These are phyloP conservation scores for Naganishia sp. DNA, from an alignment of 1,284 basidiomycete genomes.

Conservation along the genomic window DNA sequence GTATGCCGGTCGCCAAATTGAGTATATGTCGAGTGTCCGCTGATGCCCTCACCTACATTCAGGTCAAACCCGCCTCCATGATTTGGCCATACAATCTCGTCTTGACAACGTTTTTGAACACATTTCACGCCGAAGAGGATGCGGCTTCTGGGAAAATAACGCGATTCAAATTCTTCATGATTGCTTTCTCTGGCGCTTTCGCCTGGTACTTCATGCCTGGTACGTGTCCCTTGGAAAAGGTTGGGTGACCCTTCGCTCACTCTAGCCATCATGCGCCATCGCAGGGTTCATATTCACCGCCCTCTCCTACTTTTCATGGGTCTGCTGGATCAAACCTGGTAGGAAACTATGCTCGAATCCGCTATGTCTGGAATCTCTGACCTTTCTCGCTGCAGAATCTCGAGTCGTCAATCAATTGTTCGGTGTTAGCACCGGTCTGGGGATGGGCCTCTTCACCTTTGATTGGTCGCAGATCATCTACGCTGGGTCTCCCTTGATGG, in stretches of 20 bases:
- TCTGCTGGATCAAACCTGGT: conserved; percentile 88
- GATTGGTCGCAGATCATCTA: conserved; percentile 93
- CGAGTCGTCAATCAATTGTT: conserved; percentile 90
- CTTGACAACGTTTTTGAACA: conserved; percentile 87
- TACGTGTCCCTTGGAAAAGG: conserved; percentile 48
- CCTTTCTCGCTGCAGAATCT: conserved; percentile 56
- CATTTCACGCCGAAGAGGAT: conserved; percentile 93
- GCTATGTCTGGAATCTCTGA: background rate
- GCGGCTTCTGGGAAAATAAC: conserved; percentile 70
- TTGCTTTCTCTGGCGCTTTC: conserved; percentile 66
- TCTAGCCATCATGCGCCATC: conserved; percentile 44
- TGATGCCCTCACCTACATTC: background rate
- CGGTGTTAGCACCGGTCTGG: conserved; percentile 78
- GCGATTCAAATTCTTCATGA: conserved; percentile 75
- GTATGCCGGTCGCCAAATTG: conserved; percentile 1
- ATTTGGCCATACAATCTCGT: conserved; percentile 97
- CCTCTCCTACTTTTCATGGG: conserved; percentile 81
- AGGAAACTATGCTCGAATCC: conserved; percentile 25
- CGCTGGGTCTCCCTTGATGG: conserved; percentile 87
- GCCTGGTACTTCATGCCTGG: conserved; percentile 88
- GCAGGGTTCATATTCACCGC: conserved; percentile 82
- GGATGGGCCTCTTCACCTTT: conserved; percentile 87
- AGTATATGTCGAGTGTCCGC: background rate
- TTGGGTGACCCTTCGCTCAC: background rate
- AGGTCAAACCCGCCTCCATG: conserved; percentile 78